Evolutionary conservation across 2,329 filamentous ascomycete species (phyloP), one percentile per base, ranked within the genome.

Genomic region (Fonsecaea erecta): DNA sequence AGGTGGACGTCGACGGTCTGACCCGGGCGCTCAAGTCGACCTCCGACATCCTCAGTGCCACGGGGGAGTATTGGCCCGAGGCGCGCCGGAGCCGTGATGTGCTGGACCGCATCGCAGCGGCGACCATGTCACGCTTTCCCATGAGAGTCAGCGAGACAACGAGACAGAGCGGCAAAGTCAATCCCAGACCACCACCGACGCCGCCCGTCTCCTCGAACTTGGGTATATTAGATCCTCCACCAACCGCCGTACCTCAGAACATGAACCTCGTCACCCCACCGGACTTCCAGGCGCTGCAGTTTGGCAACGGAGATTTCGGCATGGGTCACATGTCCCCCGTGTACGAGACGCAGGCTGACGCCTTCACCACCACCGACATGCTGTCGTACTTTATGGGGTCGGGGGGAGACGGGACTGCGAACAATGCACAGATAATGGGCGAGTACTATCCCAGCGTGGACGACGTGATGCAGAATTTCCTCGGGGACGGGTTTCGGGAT

Each of bases 41-140:
- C 12, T 57, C 54, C 5, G 54, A 57, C 54, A 24, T 57, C 14
- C 54, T 57, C 11, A 57, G 54, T 24, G 54, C 54, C 2, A 57
- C 54, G 6, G 54, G 54, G 2, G 54, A 57, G 35, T 57, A 57
- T 26, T 57, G 54, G 54, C 54, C 54, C 6, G 54, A 57, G 54
- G 54, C 54, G 24, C 46, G 37, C 1, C n/a, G 54, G 37, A 57
- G 54, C 16, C 35, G 54, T 21, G 54, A 57, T 32, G 54, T 57
- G 12, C 18, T 57, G 37, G 54, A 57, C 12, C 26, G 54, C 26
- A 57, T 57, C 37, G 46, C 37, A 8, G 26, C 54, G 6, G 28
- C 54, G 21, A 57, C 54, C 21, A 46, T 57, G 54, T 37, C 21
- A 12, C 35, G 54, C 30, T 40, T 57, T 32, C 43, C 34, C 40